These are phyloP conservation scores for Hondaea fermentalgiana DNA, from an alignment of 108 stramenopile species.

Conservation along the genomic window DNA sequence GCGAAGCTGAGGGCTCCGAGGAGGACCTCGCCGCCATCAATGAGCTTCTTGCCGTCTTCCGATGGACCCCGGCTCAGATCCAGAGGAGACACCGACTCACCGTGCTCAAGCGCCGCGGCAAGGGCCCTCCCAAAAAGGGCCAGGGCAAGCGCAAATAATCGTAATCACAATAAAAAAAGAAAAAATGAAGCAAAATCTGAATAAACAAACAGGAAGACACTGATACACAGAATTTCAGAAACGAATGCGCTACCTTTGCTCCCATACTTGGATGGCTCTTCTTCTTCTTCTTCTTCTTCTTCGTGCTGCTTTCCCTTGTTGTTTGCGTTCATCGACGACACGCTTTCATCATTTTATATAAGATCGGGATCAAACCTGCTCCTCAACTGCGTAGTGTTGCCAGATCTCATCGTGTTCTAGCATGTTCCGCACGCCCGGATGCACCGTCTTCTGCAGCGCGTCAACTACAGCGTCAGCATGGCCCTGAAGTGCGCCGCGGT, in stretches of 20 bases:
- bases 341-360: not conserved
- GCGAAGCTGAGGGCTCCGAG: not conserved
- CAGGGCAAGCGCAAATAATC: conserved; percentile 6
- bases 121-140: conserved; percentile 11
- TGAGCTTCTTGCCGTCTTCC: not conserved
- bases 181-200: not conserved
- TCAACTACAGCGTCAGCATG: not conserved
- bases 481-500: not conserved
- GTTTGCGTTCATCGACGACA: too few relatives aligned
- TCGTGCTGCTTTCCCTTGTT: too few relatives aligned
- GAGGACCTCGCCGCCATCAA: not conserved
- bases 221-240: not conserved
- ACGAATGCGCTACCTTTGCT: too few relatives aligned
- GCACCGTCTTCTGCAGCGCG: not conserved
- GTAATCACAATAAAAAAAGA: too few relatives aligned
- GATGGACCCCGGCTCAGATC: not conserved
- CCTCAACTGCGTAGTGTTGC: not conserved
- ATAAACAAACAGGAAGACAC: not conserved
- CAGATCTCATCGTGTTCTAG: not conserved
- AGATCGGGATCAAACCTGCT: not conserved
- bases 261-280: too few relatives aligned
- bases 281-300: too few relatives aligned
- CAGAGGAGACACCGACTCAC: not conserved
- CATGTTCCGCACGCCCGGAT: not conserved
- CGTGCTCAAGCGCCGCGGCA: not conserved